These are phyloP conservation scores for Candolleomyces eurysporus DNA, from an alignment of 768 basidiomycete genomes.

Conservation along the genomic window DNA sequence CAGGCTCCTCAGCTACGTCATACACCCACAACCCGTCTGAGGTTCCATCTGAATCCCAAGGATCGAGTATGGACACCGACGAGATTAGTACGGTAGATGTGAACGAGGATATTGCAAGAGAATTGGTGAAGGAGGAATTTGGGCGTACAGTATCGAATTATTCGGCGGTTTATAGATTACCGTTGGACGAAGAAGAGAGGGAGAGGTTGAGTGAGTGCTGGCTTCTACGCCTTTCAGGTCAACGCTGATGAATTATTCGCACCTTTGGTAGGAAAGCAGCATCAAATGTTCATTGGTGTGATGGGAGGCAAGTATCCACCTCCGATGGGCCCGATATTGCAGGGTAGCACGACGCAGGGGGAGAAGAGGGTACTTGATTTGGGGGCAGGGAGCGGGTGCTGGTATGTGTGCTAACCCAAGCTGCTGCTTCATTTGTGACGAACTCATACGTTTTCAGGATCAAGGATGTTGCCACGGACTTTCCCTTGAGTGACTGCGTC, in stretches of 20 bases:
- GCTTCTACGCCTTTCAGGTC: neutral
- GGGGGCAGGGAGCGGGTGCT: conserved; percentile 77
- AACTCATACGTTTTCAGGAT: conserved; percentile 48
- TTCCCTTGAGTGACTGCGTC: conserved; percentile 63
- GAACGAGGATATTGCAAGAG: conserved; percentile 56
- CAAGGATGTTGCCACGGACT: conserved; percentile 69
- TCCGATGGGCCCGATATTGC: conserved; percentile 55
- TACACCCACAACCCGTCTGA: too few relatives aligned
- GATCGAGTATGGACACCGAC: conserved; percentile 37
- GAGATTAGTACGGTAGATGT: conserved; percentile 65
- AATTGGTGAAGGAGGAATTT: conserved; percentile 62
- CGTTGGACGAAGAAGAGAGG: conserved; percentile 77
- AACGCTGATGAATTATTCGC: conserved; percentile 7
- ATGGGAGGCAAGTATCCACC: conserved; percentile 66
- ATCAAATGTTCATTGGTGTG: conserved; percentile 57
- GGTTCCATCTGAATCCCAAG: neutral
- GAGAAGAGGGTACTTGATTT: conserved; percentile 66
- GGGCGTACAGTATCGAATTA: conserved; percentile 74
- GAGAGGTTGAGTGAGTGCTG: conserved; percentile 57
- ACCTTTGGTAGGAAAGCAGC: conserved; percentile 55
- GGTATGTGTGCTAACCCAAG: conserved; percentile 37
- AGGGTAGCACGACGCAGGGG: conserved; percentile 41
- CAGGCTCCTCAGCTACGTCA: too few relatives aligned
- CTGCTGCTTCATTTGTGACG: neutral
- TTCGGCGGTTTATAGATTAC: conserved; percentile 74